Percentiles rank a stretch among this genome's conserved stretches.
phyloP scores from a whole-genome alignment of 345 rosid species.

The Odontarrhena argentea region DNA sequence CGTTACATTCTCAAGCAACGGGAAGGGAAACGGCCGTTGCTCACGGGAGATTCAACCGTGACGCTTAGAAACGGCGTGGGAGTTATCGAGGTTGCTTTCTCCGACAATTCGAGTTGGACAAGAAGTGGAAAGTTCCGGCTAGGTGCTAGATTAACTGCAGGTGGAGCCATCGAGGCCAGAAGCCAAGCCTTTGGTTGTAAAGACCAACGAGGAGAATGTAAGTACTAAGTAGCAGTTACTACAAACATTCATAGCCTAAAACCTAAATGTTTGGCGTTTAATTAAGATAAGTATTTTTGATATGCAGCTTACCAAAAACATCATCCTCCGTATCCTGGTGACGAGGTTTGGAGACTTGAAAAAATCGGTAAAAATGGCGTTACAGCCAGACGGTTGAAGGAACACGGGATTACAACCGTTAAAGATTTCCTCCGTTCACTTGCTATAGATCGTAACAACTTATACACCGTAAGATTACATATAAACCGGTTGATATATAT shows the following conservation, averaged over 20 bases:
- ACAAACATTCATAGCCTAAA: too few species aligned
- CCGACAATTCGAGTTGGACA: slow-evolving; percentile 89
- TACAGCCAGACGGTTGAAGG: slow-evolving; percentile 46
- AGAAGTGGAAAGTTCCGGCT: slow-evolving; percentile 68
- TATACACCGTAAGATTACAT: slow-evolving; percentile 51
- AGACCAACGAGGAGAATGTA: slow-evolving; percentile 91
- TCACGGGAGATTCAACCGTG: slow-evolving; percentile 60
- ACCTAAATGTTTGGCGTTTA: not conserved
- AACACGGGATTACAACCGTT: slow-evolving; percentile 37
- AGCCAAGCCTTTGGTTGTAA: slow-evolving; percentile 70
- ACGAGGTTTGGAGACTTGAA: slow-evolving; percentile 75
- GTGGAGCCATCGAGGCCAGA: slow-evolving; percentile 58
- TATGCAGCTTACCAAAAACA: slow-evolving; percentile 70
- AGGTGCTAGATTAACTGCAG: slow-evolving; percentile 57
- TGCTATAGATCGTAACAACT: slow-evolving; percentile 24
- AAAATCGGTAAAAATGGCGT: slow-evolving; percentile 70
- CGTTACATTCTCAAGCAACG: slow-evolving; percentile 56
- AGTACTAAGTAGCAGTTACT: slow-evolving; percentile 34
- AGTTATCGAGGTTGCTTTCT: slow-evolving; percentile 49
- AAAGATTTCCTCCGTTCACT: slow-evolving; percentile 47
- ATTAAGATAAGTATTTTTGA: not conserved
- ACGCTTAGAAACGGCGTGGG: slow-evolving; percentile 56
- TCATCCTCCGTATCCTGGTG: slow-evolving; percentile 62
- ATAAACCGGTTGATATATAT: not conserved
- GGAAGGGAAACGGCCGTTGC: slow-evolving; percentile 67